Percentiles rank a stretch among this genome's conserved stretches.
These are phyloP conservation scores for Quercus tomentella DNA, from an alignment of 331 rosid species.

Conservation along the genomic window DNA sequence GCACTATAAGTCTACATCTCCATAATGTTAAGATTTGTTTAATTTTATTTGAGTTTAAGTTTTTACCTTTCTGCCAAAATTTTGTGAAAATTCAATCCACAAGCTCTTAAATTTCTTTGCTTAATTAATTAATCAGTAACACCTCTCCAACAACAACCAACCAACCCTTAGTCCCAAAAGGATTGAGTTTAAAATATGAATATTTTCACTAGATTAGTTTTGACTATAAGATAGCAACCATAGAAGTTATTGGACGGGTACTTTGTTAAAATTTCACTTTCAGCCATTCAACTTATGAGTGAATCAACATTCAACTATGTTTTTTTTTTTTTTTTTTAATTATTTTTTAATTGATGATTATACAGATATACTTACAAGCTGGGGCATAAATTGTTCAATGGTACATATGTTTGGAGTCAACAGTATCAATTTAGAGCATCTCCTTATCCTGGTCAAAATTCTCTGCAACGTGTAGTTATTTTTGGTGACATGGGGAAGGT, in stretches of 20 bases:
- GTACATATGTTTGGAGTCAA: conserved; percentile 57
- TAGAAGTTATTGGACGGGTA: neutral
- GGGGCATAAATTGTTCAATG: conserved; percentile 63
- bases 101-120: neutral
- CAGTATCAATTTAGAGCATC: conserved; percentile 67
- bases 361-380: conserved; percentile 72
- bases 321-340: neutral
- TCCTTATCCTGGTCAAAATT: conserved; percentile 89
- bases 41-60: neutral
- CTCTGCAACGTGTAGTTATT: conserved; percentile 75
- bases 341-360: neutral
- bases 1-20: too few relatives aligned
- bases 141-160: neutral
- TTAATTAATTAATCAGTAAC: neutral
- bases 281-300: neutral
- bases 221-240: neutral
- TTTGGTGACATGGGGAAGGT: conserved; percentile 99
- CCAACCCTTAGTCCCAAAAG: neutral
- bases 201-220: neutral
- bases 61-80: neutral
- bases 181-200: neutral
- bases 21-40: neutral
- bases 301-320: neutral
- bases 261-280: neutral
- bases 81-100: neutral